These are phyloP conservation scores for Blepharisma undulans DNA, from an alignment of 169 alveolate species.

Conservation along the genomic window DNA sequence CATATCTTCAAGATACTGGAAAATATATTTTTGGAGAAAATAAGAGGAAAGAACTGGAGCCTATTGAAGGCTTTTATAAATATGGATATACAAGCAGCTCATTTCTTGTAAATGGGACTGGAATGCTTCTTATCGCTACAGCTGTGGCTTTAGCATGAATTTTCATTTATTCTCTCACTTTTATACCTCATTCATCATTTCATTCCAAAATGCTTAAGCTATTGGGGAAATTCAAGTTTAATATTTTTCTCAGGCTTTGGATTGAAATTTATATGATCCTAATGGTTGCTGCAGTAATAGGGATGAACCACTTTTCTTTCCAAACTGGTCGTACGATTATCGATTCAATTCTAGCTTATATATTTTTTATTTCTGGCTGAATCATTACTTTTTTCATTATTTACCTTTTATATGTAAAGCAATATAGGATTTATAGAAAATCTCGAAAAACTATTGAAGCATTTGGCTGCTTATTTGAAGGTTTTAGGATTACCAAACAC, in stretches of 20 bases:
- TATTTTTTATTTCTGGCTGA: neutral
- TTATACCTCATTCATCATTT: neutral
- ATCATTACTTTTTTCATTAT: neutral
- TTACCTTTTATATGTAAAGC: neutral
- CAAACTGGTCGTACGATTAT: neutral
- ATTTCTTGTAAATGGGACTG: neutral
- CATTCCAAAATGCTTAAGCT: neutral
- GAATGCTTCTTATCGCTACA: neutral
- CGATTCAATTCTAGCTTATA: neutral
- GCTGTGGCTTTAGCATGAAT: neutral
- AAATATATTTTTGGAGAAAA: neutral
- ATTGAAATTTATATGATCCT: neutral
- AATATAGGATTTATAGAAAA: neutral
- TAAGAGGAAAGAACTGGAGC: neutral
- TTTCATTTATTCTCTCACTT: neutral
- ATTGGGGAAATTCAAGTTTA: neutral
- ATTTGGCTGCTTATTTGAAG: neutral
- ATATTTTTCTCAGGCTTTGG: neutral
- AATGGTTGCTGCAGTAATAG: neutral
- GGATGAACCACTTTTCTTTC: neutral
- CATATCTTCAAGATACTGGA: neutral
- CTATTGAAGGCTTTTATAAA: neutral
- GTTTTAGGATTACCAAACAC: neutral
- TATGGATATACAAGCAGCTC: neutral
- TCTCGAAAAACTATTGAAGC: neutral